phyloP scores from a whole-genome alignment of 306 rosid genomes.

The Cucumis hystrix region DNA sequence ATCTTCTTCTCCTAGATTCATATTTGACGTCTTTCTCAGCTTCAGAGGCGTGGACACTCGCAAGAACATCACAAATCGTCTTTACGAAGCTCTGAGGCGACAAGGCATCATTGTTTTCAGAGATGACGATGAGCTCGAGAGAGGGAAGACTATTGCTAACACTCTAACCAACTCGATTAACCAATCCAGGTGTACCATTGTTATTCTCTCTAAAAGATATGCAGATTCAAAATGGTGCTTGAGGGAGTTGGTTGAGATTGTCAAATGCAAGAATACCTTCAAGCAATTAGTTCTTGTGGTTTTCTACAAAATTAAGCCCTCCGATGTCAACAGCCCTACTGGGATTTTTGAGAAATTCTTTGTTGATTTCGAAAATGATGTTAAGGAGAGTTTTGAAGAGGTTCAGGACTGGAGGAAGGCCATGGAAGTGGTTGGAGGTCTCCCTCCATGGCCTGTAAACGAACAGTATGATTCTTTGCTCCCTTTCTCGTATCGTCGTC shows the following conservation, averaged over 20 bases:
- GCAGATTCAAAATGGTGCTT: slow-evolving; percentile 10
- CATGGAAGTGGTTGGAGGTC: slow-evolving; percentile 3
- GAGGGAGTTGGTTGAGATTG: not conserved
- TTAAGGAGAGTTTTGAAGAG: slow-evolving; percentile 2
- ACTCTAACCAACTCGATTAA: not conserved
- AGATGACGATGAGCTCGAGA: slow-evolving; percentile 7
- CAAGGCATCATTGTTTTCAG: not conserved
- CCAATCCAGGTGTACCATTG: not conserved
- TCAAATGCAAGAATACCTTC: not conserved
- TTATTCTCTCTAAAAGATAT: not conserved
- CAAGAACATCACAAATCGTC: not conserved
- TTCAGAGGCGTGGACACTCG: slow-evolving; percentile 3
- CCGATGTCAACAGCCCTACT: slow-evolving; percentile 8
- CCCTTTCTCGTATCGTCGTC: no score
- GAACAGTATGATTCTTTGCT: not conserved
- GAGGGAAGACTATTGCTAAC: not conserved
- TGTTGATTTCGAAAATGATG: slow-evolving; percentile 4
- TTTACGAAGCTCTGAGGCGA: not conserved
- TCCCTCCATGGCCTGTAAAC: not conserved
- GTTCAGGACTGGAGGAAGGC: slow-evolving; percentile 27
- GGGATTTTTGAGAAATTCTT: slow-evolving; percentile 12
- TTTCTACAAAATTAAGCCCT: not conserved
- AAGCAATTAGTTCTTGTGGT: not conserved
- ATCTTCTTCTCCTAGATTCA: not conserved
- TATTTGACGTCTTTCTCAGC: slow-evolving; percentile 1